Conservation (phyloP, 2,329 filamentous ascomycete genomes). For the Alternaria postmessia region DNA sequence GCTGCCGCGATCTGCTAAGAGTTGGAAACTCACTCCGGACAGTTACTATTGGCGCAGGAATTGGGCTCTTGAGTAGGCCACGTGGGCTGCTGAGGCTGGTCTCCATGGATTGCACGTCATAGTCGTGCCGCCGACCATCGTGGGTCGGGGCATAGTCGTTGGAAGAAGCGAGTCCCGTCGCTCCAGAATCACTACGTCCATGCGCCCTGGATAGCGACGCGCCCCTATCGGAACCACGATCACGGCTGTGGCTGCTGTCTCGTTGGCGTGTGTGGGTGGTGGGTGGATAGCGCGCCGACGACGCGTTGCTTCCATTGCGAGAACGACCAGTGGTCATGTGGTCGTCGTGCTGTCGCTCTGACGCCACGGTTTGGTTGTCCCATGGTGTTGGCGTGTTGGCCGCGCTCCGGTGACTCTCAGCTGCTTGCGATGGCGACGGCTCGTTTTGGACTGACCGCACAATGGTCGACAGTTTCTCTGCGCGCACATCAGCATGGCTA, state of each 20-base stretch:
- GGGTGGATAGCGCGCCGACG: conserved; percentile 42
- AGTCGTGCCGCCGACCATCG: conserved; percentile 84
- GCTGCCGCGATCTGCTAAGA: conserved; percentile 87
- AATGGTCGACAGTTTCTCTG: conserved; percentile 95
- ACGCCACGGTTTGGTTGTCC: conserved; percentile 61
- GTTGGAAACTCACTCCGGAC: conserved; percentile 97
- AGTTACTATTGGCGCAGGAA: conserved; percentile 89
- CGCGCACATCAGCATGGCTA: conserved; percentile 24
- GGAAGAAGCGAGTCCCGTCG: conserved; percentile 74
- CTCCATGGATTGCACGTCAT: conserved; percentile 96
- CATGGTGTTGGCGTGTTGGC: conserved; percentile 71
- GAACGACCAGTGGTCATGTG: conserved; percentile 53
- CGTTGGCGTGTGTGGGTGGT: conserved; percentile 40
- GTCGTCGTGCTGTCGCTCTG: conserved; percentile 53
- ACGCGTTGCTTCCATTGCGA: conserved; percentile 46
- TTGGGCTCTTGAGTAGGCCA: conserved; percentile 77
- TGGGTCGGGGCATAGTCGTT: conserved; percentile 81
- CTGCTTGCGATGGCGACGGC: conserved; percentile 38
- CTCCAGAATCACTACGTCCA: conserved; percentile 79
- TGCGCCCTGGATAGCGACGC: conserved; percentile 59
- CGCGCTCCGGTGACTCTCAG: conserved; percentile 52
- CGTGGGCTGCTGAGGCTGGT: conserved; percentile 79
- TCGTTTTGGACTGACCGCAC: conserved; percentile 84
- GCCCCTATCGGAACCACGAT: conserved; percentile 51
- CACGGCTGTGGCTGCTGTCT: conserved; percentile 52